These are phyloP conservation scores for Rhodocollybia butyracea DNA, from an alignment of 768 basidiomycete genomes.

Conservation along the genomic window DNA sequence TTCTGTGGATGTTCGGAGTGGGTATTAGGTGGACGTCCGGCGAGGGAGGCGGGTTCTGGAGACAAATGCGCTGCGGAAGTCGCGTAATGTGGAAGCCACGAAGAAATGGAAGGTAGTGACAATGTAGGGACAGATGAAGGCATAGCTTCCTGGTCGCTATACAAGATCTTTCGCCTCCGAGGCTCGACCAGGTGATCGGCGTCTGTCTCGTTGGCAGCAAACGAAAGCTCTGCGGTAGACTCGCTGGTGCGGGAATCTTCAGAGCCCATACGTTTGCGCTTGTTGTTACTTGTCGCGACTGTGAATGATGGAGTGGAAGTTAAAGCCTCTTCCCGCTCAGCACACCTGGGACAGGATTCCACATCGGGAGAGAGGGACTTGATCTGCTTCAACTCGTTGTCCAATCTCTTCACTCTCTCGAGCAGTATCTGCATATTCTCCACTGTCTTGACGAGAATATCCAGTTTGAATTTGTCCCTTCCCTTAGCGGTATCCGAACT, in stretches of 20 bases:
- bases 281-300: too few relatives aligned
- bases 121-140: slow-evolving; percentile 11
- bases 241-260: too few relatives aligned
- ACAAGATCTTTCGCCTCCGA: too few relatives aligned
- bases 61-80: slow-evolving; percentile 22
- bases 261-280: neutral
- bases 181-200: too few relatives aligned
- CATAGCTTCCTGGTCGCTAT: slow-evolving; percentile 5
- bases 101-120: slow-evolving; percentile 66
- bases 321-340: neutral
- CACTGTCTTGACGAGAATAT: slow-evolving; percentile 83
- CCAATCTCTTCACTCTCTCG: slow-evolving; percentile 42
- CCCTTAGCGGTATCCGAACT: slow-evolving; percentile 27
- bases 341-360: slow-evolving; percentile 13
- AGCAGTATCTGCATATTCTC: slow-evolving; percentile 72
- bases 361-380: slow-evolving; percentile 24
- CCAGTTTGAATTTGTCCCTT: slow-evolving; percentile 86
- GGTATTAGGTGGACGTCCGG: slow-evolving; percentile 27
- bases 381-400: slow-evolving; percentile 20
- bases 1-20: too few relatives aligned
- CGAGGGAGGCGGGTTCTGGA: slow-evolving; percentile 10
- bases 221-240: neutral
- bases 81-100: slow-evolving; percentile 52
- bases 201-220: neutral
- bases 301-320: neutral